A percentile compares a stretch with the other conserved stretches of the same genome.
Conservation (phyloP, 2,329 filamentous ascomycete species). For the Graphilbum fragrans region DNA sequence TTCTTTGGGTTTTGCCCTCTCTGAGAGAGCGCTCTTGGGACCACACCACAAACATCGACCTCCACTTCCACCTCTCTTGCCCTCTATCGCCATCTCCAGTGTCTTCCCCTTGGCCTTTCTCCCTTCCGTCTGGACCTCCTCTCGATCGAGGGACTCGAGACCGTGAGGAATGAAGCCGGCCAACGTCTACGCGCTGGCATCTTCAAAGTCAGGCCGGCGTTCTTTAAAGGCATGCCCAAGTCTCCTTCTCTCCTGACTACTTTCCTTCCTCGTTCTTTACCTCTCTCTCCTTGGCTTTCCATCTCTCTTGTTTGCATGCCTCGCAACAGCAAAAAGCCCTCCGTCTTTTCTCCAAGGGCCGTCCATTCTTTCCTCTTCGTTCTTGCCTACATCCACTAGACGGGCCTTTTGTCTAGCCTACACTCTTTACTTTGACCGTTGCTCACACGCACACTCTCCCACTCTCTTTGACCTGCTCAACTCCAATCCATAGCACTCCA, state of each 20-base stretch:
- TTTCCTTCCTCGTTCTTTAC: not conserved
- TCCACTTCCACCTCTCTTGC: not conserved
- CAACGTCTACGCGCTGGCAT: slow-evolving; percentile 1
- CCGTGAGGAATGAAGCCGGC: not conserved
- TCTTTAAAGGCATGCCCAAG: not conserved
- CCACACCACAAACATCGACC: not conserved
- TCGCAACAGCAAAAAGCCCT: not conserved
- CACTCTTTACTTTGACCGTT: not conserved
- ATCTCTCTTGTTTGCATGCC: not conserved
- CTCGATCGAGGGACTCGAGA: not conserved
- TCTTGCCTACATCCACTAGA: not conserved
- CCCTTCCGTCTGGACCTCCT: no score
- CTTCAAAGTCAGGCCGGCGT: not conserved
- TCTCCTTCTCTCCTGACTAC: not conserved
- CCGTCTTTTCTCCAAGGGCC: not conserved
- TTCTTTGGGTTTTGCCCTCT: not conserved
- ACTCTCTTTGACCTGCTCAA: no score
- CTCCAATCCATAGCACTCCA: no score
- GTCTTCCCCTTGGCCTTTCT: not conserved
- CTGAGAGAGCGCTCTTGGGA: no score
- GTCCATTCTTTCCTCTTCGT: not conserved
- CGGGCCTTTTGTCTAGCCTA: slow-evolving; percentile 6
- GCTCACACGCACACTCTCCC: no score
- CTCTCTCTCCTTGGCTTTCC: not conserved
- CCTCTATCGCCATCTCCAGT: not conserved